Evolutionary conservation across 495 filamentous ascomycete species (phyloP).

Genomic region (Aspergillus ellipticus): DNA sequence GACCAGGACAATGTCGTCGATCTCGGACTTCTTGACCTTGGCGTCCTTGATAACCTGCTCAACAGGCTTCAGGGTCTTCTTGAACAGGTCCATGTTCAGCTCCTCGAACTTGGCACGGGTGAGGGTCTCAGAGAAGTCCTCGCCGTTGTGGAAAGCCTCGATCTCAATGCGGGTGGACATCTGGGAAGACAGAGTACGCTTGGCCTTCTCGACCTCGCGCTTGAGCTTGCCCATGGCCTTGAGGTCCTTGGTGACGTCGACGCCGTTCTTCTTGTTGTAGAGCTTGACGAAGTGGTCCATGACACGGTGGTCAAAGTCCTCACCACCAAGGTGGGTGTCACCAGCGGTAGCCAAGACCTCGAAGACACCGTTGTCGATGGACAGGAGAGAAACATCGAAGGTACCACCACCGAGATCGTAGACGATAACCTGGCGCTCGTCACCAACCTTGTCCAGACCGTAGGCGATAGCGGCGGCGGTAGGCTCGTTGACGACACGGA

Average conservation of each 20-base stretch:
- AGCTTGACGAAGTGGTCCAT: slow-evolving; percentile 96
- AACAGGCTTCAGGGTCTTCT: slow-evolving; percentile 97
- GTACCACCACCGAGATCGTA: slow-evolving; percentile 99
- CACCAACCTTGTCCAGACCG: slow-evolving; percentile 80
- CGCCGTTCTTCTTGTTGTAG: slow-evolving; percentile 98
- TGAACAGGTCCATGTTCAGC: slow-evolving; percentile 97
- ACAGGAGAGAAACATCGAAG: slow-evolving; percentile 98
- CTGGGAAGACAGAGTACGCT: slow-evolving; percentile 97
- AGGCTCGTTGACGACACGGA: slow-evolving; percentile 96
- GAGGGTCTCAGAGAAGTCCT: slow-evolving; percentile 97
- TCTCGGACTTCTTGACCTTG: slow-evolving; percentile 81
- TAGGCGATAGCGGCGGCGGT: slow-evolving; percentile 86
- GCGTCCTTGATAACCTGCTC: slow-evolving; percentile 95
- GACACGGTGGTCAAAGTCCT: slow-evolving; percentile 98
- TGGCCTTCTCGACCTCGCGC: slow-evolving; percentile 99
- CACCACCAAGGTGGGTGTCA: slow-evolving; percentile 99
- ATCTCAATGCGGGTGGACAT: slow-evolving; percentile 99
- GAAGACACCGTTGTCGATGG: slow-evolving; percentile 95
- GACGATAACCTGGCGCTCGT: slow-evolving; percentile 88
- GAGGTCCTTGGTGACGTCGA: slow-evolving; percentile 87
- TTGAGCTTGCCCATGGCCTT: slow-evolving; percentile 99
- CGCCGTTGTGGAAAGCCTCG: slow-evolving; percentile 92
- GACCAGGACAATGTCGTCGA: slow-evolving; percentile 86
- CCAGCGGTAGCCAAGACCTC: slow-evolving; percentile 97
- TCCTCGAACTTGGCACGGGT: slow-evolving; percentile 99